Evolutionary conservation across 768 basidiomycete species (phyloP), one percentile per base, ranked within the genome.

Genomic region (Pulveroboletus sp.): DNA sequence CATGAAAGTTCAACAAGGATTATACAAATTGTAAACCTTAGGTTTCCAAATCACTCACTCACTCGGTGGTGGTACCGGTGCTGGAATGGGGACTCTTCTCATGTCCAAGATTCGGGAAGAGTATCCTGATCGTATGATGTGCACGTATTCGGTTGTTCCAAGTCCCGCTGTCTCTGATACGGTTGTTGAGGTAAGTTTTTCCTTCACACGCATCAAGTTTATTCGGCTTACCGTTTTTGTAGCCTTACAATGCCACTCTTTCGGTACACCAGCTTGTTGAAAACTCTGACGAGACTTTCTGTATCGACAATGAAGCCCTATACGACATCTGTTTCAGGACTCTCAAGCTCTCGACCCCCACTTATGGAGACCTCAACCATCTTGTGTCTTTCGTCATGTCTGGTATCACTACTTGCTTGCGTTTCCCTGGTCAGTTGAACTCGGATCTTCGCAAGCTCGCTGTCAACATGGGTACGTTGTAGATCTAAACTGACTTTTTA

Each of bases 391-490:
- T 94, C 60, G 94, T 97, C 66, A 98, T 99, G 95, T 93, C 90
- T 41, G 95, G 95, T 72, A 91, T 97, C 69, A 97, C 95, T 9
- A 98, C 95, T 56, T 97, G 92, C 73, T 76, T 98, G 73, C 93
- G 96, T 57, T 99, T 99, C 93, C 96, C 96, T 65, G 96, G 96
- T 77, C 96, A 97, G 71, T 84, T 98, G 64, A 99, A 98, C 83
- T 95, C 93, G 33, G 96, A 99, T 69, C 80, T 99, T 49, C 81
- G 96, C 69, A 99, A 99, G 75, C 76, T 99, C 61, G 95, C 95
- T 51, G 95, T 97, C 68, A 99, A 99, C 85, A 93, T 99, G 93
- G 92, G 91, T 86, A 69, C 36, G 79, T 77, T 9, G 42, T n/a
- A 8, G 5, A 18, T 12, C 8, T 32, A 6, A 26, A 10, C 2